Conservation (phyloP, 2,329 filamentous ascomycete species). For the Fusarium sp. region DNA sequence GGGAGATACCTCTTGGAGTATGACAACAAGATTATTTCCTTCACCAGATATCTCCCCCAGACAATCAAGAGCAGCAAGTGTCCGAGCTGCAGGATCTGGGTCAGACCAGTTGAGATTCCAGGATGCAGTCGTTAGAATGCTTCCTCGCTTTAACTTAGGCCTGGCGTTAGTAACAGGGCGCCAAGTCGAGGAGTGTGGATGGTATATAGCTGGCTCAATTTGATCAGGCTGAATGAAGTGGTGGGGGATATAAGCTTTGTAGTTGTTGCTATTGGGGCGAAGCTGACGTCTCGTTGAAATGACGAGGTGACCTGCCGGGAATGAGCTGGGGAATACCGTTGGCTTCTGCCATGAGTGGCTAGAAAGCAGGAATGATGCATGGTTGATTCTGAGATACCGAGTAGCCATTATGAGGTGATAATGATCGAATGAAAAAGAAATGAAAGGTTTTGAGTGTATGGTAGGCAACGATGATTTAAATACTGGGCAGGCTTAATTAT, state of each 20-base stretch:
- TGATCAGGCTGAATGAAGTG: neutral
- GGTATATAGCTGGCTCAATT: neutral
- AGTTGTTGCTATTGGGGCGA: neutral
- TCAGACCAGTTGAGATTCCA: conserved; percentile 16
- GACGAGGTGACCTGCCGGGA: too few species aligned
- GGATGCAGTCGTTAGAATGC: conserved; percentile 1
- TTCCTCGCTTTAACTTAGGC: neutral
- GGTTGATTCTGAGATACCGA: neutral
- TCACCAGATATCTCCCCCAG: neutral
- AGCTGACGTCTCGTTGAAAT: neutral
- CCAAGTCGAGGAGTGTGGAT: neutral
- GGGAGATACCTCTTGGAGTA: conserved; percentile 9
- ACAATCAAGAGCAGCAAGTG: too few species aligned
- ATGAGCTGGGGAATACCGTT: neutral
- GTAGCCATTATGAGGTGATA: neutral
- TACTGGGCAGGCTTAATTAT: too few species aligned
- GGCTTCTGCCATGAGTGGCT: neutral
- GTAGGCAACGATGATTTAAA: too few species aligned
- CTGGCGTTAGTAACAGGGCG: too few species aligned
- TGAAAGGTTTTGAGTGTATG: too few species aligned
- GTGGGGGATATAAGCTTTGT: neutral
- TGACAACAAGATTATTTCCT: neutral
- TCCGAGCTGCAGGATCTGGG: conserved; percentile 1
- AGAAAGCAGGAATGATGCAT: neutral
- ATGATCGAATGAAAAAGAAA: too few species aligned